Conservation (phyloP, 2,329 filamentous ascomycete genomes). For the Colletotrichum aenigma region DNA sequence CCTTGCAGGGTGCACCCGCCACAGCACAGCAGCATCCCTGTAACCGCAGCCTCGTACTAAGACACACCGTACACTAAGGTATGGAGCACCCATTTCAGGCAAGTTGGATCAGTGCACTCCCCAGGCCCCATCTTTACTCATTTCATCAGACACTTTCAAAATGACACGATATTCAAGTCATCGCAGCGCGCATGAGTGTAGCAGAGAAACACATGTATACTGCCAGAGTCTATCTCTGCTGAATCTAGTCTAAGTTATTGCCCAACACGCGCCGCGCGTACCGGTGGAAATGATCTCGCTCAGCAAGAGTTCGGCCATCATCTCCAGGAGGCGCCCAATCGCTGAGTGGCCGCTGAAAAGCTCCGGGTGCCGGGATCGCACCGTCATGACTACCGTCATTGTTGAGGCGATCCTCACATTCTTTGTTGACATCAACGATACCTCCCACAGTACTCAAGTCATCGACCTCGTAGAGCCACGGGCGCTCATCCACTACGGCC, state of each 20-base stretch:
- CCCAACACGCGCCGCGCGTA: background rate
- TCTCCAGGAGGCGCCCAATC: constrained; percentile 45
- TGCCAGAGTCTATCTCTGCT: background rate
- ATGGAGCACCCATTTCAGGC: background rate
- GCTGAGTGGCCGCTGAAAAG: constrained; percentile 32
- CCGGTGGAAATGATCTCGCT: constrained; percentile 1
- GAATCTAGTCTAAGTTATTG: background rate
- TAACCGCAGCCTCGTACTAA: constrained; percentile 19
- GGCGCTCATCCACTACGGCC: constrained; percentile 41
- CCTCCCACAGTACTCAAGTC: constrained; percentile 38
- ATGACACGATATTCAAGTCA: background rate
- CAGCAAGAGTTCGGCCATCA: constrained; percentile 31
- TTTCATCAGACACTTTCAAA: background rate
- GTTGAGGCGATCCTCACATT: constrained; percentile 36
- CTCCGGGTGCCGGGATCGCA: constrained; percentile 32
- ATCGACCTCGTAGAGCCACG: constrained; percentile 33
- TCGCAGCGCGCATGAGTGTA: background rate
- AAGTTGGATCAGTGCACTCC: background rate
- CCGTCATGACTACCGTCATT: constrained; percentile 43
- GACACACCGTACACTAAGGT: background rate
- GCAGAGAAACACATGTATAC: background rate
- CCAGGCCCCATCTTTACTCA: background rate
- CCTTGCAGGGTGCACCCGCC: constrained; percentile 17
- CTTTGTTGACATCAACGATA: constrained; percentile 44
- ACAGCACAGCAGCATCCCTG: constrained; percentile 9